A percentile compares a stretch with the other conserved stretches of the same genome.
These are phyloP conservation scores for Salix viminalis DNA, from an alignment of 345 rosid species.

Conservation along the genomic window DNA sequence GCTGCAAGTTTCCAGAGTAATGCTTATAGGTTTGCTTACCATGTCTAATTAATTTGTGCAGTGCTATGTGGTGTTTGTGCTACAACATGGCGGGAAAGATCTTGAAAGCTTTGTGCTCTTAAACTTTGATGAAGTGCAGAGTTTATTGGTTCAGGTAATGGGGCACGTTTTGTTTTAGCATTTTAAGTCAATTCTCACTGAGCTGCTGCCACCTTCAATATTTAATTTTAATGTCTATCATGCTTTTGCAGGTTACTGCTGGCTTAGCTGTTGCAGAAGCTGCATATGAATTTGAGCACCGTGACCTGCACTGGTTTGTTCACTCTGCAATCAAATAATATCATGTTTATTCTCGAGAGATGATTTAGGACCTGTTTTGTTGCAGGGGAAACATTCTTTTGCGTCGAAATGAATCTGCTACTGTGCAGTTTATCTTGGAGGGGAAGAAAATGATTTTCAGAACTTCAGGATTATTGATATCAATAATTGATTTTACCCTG, in stretches of 20 bases:
- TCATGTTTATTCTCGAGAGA: neutral
- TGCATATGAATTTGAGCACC: conserved; percentile 91
- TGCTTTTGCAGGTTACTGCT: conserved; percentile 63
- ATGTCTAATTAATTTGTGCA: conserved; percentile 30
- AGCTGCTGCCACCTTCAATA: neutral
- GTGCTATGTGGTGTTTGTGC: conserved; percentile 80
- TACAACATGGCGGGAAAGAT: conserved; percentile 95
- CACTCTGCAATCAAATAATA: neutral
- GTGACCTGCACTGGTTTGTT: conserved; percentile 82
- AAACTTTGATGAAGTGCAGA: conserved; percentile 75
- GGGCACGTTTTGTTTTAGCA: neutral
- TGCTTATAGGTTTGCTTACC: conserved; percentile 9
- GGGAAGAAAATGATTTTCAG: conserved; percentile 49
- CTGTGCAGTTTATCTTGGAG: conserved; percentile 49
- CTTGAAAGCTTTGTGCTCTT: conserved; percentile 83
- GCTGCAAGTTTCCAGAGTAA: neutral
- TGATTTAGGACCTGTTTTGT: conserved; percentile 5
- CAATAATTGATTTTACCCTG: conserved; percentile 89
- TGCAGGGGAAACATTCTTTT: conserved; percentile 89
- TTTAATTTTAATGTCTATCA: neutral
- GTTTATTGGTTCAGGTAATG: conserved; percentile 76
- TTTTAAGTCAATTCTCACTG: neutral
- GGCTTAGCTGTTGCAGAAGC: conserved; percentile 92
- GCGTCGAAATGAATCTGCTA: conserved; percentile 52
- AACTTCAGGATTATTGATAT: conserved; percentile 57